A percentile compares a stretch with the other conserved stretches of the same genome.
Evolutionary conservation across 805 yeast genomes (phyloP).

Genomic region (Wickerhamomyces alni): DNA sequence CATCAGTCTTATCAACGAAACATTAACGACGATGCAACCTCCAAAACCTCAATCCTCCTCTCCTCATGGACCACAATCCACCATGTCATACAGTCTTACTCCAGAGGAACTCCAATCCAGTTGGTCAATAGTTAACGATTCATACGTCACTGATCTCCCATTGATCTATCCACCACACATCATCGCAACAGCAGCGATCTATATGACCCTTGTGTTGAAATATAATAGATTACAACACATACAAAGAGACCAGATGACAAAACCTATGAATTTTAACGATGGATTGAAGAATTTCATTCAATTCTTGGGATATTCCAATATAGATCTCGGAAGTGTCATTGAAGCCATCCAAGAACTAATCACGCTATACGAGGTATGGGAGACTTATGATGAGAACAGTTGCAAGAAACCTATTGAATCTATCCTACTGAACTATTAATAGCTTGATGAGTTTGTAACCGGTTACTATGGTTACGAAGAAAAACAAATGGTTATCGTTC

Average conservation of each 20-base stretch:
- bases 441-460: not conserved
- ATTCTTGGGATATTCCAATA: slow-evolving; percentile 69
- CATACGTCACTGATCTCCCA: slow-evolving; percentile 82
- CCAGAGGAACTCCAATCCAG: slow-evolving; percentile 74
- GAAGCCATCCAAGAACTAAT: slow-evolving; percentile 83
- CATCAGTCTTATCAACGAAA: slow-evolving; percentile 42
- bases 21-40: slow-evolving; percentile 21
- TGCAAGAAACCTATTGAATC: slow-evolving; percentile 21
- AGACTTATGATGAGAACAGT: slow-evolving; percentile 59
- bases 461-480: no score
- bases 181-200: slow-evolving; percentile 76
- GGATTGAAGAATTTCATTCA: slow-evolving; percentile 52
- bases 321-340: slow-evolving; percentile 70
- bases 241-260: not conserved
- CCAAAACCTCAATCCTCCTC: slow-evolving; percentile 1
- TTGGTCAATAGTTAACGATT: slow-evolving; percentile 88
- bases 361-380: slow-evolving; percentile 81
- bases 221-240: slow-evolving; percentile 21
- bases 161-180: slow-evolving; percentile 85
- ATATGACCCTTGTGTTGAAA: slow-evolving; percentile 62
- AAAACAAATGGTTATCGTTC: no score
- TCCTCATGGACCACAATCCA: not conserved
- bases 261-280: slow-evolving; percentile 7
- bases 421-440: slow-evolving; percentile 11
- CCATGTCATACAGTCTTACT: slow-evolving; percentile 25